Base-by-base conservation (phyloP, 2,329 filamentous ascomycete genomes). In the Plenodomus lindquistii region DNA sequence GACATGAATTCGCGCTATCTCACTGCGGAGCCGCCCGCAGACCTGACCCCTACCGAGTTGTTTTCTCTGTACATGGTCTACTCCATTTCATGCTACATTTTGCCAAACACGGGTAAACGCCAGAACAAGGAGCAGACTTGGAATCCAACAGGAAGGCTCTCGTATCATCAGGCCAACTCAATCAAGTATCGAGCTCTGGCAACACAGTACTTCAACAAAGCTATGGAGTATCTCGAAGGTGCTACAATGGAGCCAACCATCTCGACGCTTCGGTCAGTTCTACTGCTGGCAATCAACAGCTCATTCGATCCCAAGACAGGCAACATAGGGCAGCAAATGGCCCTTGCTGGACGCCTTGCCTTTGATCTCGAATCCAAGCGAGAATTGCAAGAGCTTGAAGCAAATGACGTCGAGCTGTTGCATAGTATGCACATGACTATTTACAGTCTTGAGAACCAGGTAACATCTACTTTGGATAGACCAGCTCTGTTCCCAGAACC, bases 61-160 rank as follows among this genome's bases (percentile, higher is more conserved):
- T 71, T 72, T 41, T 58, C 59, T 2, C 54, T 72, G 11, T 65
- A 70, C 39, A 71, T 72, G 67, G 59, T 71, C 15, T 72, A 70
- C 45, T 68, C 68, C 8, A 69, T 72, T 18, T 62, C 59, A 19
- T 72, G 67, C 48, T 63, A 71, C 38, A 50, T 70, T 2, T 54
- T 65, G 15, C 66, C 67, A 7, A 64, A 59, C 5, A 64, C 51
- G 9, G 53, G 59, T 9, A 63, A 63, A 36, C 61, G 54, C 36
- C 56, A 54, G 17, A 46, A 62, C 10, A 51, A 57, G 5, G 50
- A 54, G 3, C 50, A 63, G 36, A 44, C 54, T n/a, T 65, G 59
- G 57, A 54, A 58, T 18, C 49, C 60, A 4, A 55, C 51, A 9
- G 65, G 66, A 0, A 63, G 62, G 18, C 62, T 67, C 11, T 55